Conservation (phyloP, 2,329 filamentous ascomycete genomes). For the Parastagonospora nodorum region DNA sequence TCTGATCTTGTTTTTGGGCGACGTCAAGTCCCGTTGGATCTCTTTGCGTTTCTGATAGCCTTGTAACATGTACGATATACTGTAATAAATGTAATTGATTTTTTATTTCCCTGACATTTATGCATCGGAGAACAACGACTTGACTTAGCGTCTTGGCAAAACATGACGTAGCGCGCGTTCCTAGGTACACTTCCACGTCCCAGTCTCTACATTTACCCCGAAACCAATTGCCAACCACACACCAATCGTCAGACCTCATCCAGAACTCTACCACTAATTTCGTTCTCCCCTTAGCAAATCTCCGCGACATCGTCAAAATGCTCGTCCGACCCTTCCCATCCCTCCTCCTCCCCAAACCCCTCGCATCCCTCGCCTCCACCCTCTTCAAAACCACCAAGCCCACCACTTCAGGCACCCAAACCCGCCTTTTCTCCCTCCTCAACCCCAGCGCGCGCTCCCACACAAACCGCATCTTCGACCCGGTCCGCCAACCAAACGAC, state of each 20-base stretch:
- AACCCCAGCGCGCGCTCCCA: conserved; percentile 16
- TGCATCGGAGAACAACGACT: background rate
- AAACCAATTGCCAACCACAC: background rate
- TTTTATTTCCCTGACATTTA: too few relatives aligned
- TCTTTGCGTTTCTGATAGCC: too few relatives aligned
- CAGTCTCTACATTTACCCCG: conserved; percentile 1
- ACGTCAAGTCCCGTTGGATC: too few relatives aligned
- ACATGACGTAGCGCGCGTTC: conserved; percentile 12
- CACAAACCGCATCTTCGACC: conserved; percentile 43
- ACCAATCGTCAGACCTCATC: too few relatives aligned
- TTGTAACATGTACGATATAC: too few relatives aligned
- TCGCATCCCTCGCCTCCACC: background rate
- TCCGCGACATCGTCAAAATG: too few relatives aligned
- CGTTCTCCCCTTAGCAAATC: background rate
- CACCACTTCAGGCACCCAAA: background rate
- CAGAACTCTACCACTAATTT: too few relatives aligned
- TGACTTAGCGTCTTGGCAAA: conserved; percentile 10
- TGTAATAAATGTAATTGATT: too few relatives aligned
- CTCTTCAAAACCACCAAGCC: background rate
- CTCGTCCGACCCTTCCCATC: background rate
- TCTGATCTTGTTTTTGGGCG: too few relatives aligned
- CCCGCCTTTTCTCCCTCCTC: conserved; percentile 23
- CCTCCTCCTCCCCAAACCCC: background rate
- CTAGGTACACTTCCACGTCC: too few relatives aligned
- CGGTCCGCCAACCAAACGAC: conserved; percentile 54